Evolutionary conservation across 2,329 filamentous ascomycete genomes (phyloP).

Genomic region (Tolypocladium pustulatum): DNA sequence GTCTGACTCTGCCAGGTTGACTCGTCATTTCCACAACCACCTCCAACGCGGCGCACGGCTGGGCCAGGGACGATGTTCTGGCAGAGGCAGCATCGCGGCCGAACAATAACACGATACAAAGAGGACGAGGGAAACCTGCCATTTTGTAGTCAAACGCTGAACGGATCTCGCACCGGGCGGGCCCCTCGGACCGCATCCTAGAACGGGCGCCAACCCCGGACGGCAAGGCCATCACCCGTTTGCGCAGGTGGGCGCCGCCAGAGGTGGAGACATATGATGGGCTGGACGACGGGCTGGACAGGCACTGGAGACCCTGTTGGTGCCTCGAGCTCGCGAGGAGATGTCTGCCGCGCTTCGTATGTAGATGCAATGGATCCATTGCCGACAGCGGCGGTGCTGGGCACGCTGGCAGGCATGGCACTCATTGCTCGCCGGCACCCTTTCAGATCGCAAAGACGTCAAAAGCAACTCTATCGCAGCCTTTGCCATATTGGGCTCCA

Average conservation of each 20-base stretch:
- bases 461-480: not conserved
- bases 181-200: not conserved
- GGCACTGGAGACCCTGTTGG: not conserved
- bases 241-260: not conserved
- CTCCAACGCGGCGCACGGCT: not conserved
- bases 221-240: not conserved
- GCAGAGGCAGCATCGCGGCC: not conserved
- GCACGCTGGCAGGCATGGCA: not conserved
- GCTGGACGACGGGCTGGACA: not conserved
- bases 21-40: not conserved
- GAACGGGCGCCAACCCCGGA: not conserved
- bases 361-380: no score
- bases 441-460: not conserved
- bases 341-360: not conserved
- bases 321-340: not conserved
- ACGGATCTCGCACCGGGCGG: not conserved
- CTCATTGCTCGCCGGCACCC: not conserved
- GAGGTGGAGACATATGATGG: not conserved
- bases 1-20: not conserved
- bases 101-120: not conserved
- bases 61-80: not conserved
- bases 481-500: not conserved
- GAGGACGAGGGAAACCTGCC: not conserved
- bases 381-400: no score
- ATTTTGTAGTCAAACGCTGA: not conserved